phyloP scores from a whole-genome alignment of 2,329 filamentous ascomycete species.

The Arthrobotrys sinensis region DNA sequence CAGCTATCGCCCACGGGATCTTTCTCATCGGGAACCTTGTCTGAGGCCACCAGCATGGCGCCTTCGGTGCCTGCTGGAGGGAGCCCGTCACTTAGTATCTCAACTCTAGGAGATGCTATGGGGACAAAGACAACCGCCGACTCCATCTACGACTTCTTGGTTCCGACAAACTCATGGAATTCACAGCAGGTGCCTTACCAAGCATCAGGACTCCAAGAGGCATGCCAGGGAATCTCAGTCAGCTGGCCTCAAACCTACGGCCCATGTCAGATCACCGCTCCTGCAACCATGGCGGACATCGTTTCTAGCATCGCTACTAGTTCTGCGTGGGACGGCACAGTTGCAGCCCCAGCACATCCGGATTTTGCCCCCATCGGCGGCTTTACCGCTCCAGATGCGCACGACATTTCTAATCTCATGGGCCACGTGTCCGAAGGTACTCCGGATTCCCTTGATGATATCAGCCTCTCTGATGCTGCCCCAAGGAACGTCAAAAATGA shows the following conservation, averaged over 20 bases:
- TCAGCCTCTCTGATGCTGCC: neutral
- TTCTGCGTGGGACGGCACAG: neutral
- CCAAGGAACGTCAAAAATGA: neutral
- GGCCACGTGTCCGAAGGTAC: constrained; percentile 9
- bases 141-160: constrained; percentile 21
- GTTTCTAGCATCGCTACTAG: constrained; percentile 8
- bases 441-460: constrained; percentile 11
- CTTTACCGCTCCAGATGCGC: neutral
- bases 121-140: constrained; percentile 1
- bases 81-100: constrained; percentile 18
- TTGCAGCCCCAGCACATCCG: constrained; percentile 5
- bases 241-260: constrained; percentile 14
- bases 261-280: neutral
- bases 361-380: constrained; percentile 10
- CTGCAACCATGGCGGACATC: constrained; percentile 4
- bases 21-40: constrained; percentile 19
- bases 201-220: constrained; percentile 1
- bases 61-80: constrained; percentile 11
- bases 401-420: neutral
- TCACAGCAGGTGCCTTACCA: constrained; percentile 16
- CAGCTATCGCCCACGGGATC: constrained; percentile 15
- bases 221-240: constrained; percentile 22
- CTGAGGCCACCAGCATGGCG: constrained; percentile 3
- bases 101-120: constrained; percentile 13
- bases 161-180: constrained; percentile 14